phyloP scores from a whole-genome alignment of 2,329 filamentous ascomycete species.

The Aspergillus novofumigatus region DNA sequence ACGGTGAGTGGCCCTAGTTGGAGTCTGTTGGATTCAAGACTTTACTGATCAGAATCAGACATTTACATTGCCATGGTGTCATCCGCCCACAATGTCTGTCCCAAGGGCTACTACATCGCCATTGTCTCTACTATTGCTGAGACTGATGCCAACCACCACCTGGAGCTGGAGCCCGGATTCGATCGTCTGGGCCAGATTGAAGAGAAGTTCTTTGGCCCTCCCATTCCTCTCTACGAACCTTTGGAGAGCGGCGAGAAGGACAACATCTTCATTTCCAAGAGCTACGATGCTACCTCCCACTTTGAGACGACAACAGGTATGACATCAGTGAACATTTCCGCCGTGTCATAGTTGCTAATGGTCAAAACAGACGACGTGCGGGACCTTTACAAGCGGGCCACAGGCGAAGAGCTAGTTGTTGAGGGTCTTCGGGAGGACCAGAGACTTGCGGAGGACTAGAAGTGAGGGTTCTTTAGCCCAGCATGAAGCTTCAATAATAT shows the following conservation, averaged over 20 bases:
- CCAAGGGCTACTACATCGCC: constrained; percentile 97
- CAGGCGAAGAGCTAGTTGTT: constrained; percentile 80
- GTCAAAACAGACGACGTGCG: constrained; percentile 75
- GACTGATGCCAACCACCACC: constrained; percentile 84
- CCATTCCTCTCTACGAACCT: constrained; percentile 92
- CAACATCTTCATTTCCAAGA: constrained; percentile 97
- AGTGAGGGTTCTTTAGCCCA: neutral
- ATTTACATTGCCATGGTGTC: constrained; percentile 97
- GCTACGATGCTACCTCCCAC: constrained; percentile 95
- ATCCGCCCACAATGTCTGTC: constrained; percentile 94
- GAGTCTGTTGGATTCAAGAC: neutral
- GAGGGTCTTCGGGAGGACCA: constrained; percentile 76
- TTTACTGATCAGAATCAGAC: constrained; percentile 51
- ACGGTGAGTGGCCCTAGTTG: constrained; percentile 58
- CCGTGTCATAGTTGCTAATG: constrained; percentile 4
- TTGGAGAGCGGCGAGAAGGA: constrained; percentile 75
- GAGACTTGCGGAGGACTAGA: constrained; percentile 37
- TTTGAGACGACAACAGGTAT: constrained; percentile 80
- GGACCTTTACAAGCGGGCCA: constrained; percentile 82
- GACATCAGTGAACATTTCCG: constrained; percentile 5
- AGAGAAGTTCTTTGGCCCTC: constrained; percentile 92
- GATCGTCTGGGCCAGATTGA: constrained; percentile 90
- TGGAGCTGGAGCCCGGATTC: constrained; percentile 88
- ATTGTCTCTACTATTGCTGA: constrained; percentile 98
- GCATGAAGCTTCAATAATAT: constrained; percentile 20